These are phyloP conservation scores for Candida pseudoglaebosa DNA, from an alignment of 805 yeast genomes.

Conservation along the genomic window DNA sequence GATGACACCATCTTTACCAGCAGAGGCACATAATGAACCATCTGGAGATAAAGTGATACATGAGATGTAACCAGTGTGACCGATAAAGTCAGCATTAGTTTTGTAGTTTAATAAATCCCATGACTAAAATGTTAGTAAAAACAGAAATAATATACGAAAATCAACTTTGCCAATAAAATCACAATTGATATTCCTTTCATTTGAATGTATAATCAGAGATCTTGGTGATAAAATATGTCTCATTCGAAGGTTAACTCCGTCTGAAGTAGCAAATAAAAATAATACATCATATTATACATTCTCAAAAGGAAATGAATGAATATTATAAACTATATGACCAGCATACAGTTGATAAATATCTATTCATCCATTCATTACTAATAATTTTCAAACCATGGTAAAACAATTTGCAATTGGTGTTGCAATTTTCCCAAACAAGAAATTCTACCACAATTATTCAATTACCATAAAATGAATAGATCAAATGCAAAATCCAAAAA, in stretches of 20 bases:
- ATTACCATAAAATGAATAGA: no score
- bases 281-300: conserved; percentile 63
- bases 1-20: conserved; percentile 99
- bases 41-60: conserved; percentile 98
- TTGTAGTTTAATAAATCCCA: conserved; percentile 88
- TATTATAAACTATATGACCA: conserved; percentile 7
- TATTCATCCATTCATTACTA: no score
- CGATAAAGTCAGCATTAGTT: conserved; percentile 93
- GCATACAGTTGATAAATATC: no score
- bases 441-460: no score
- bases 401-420: no score
- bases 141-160: conserved; percentile 6
- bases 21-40: conserved; percentile 98
- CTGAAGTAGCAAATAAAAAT: conserved; percentile 98
- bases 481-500: no score
- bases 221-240: conserved; percentile 97
- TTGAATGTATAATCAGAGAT: conserved; percentile 70
- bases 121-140: conserved; percentile 65
- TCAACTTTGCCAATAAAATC: conserved; percentile 2
- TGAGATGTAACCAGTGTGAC: conserved; percentile 99
- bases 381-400: no score
- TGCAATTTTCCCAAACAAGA: no score
- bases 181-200: not conserved
- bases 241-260: conserved; percentile 76
- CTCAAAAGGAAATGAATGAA: conserved; percentile 7